Evolutionary conservation across 2,329 filamentous ascomycete species (phyloP), one percentile per base, ranked within the genome.

Genomic region (Cytospora leucostoma): DNA sequence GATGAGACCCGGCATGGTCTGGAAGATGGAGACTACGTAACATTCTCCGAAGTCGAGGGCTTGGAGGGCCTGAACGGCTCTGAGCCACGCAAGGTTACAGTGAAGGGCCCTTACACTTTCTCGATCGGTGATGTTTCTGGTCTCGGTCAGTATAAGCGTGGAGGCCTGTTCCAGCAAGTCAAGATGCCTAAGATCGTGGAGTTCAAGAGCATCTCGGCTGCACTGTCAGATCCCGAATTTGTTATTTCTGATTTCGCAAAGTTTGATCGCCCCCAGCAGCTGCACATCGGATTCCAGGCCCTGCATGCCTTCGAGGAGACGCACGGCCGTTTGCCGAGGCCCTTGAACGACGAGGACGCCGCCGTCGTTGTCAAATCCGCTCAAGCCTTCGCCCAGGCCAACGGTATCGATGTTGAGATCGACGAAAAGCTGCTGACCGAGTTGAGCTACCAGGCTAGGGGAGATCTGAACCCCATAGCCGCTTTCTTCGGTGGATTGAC

Each of bases 41-140:
- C 92, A 10, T 99, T 99, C 75, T 89, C 91, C 2, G 95, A 99
- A 75, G 75, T 99, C 27, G 88, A 95, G 79, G 95, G 95, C 27
- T 92, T 99, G 91, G 93, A 97, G 66, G 87, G 78, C 7, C 77
- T 99, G 67, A 99, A 99, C 75, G 85, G 85, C 70, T 84, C 86
- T 52, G 91, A 92, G 67, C 94, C 95, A 56, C 88, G 91, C 69
- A 97, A 97, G 80, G 86, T 99, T 66, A 92, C 90, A 4, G 93
- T 97, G 56, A 97, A 96, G 79, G 95, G 91, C 0, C 95, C 95
- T 4, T 99, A 98, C 76, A 97, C 93, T 10, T 99, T 99, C 78
- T 95, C 92, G 15, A 97, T 99, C 70, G 95, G 94, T 50, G 92
- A 97, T 74, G 92, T 98, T 11, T 92, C 91, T 32, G 89, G 87